Conservation (phyloP, 768 basidiomycete genomes). For the Tylopilus sp. region DNA sequence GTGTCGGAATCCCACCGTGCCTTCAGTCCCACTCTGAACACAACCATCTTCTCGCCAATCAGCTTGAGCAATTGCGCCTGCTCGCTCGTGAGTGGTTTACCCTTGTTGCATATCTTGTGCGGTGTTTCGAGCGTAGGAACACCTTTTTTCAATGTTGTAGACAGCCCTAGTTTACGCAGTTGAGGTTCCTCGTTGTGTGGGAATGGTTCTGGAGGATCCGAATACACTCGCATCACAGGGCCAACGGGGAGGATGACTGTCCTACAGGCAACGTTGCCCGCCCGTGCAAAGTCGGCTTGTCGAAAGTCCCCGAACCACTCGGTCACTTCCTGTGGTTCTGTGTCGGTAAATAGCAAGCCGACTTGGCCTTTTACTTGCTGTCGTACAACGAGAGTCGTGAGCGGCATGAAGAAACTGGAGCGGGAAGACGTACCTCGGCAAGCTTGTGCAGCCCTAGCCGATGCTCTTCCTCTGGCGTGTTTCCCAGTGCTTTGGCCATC, state of each 20-base stretch:
- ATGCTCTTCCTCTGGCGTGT: slow-evolving; percentile 84
- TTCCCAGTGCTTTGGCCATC: slow-evolving; percentile 94
- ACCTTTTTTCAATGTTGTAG: slow-evolving; percentile 81
- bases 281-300: slow-evolving; percentile 87
- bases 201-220: slow-evolving; percentile 83
- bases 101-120: slow-evolving; percentile 84
- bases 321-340: slow-evolving; percentile 82
- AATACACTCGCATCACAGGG: slow-evolving; percentile 77
- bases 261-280: slow-evolving; percentile 75
- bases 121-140: slow-evolving; percentile 78
- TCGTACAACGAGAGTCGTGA: not conserved
- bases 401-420: not conserved
- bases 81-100: slow-evolving; percentile 75
- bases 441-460: slow-evolving; percentile 73
- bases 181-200: slow-evolving; percentile 98
- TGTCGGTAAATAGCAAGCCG: slow-evolving; percentile 89
- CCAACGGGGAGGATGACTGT: slow-evolving; percentile 78
- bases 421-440: slow-evolving; percentile 58
- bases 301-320: slow-evolving; percentile 94
- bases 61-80: slow-evolving; percentile 93
- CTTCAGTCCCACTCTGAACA: slow-evolving; percentile 69
- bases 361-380: slow-evolving; percentile 95
- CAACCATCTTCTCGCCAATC: slow-evolving; percentile 85
- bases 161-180: slow-evolving; percentile 84
- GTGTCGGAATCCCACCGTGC: slow-evolving; percentile 70